Evolutionary conservation across 2,329 filamentous ascomycete genomes (phyloP).

Genomic region (Pleurostoma richardsiae): DNA sequence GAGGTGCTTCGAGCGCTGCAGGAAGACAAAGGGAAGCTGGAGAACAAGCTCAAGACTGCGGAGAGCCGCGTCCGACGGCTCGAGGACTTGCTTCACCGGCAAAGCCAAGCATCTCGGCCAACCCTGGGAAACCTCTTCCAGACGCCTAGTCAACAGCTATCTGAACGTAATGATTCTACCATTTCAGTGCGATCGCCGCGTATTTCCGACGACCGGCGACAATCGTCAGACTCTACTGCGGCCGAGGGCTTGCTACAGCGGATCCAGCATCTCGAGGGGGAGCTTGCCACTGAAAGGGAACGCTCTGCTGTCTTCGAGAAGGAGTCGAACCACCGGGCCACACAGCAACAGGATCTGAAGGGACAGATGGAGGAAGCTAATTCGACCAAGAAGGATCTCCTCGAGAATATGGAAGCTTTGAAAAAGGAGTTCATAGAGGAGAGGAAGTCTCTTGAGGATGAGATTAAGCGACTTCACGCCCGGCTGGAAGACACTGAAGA

Average conservation of each 20-base stretch:
- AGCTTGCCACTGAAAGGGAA: conserved; percentile 70
- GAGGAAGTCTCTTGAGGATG: conserved; percentile 74
- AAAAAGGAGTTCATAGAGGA: conserved; percentile 85
- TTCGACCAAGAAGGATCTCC: conserved; percentile 87
- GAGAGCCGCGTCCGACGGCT: conserved; percentile 86
- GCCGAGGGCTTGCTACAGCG: conserved; percentile 39
- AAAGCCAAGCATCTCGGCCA: conserved; percentile 55
- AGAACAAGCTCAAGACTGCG: conserved; percentile 72
- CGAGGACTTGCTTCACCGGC: conserved; percentile 87
- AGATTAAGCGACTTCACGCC: conserved; percentile 70
- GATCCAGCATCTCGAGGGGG: conserved; percentile 66
- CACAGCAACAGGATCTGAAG: conserved; percentile 56
- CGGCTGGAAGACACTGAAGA: conserved; percentile 87
- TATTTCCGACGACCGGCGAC: conserved; percentile 35
- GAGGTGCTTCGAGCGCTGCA: conserved; percentile 73
- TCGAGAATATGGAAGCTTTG: conserved; percentile 90
- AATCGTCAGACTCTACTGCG: conserved; percentile 22
- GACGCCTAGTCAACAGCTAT: conserved; percentile 35
- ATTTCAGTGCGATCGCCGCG: conserved; percentile 34
- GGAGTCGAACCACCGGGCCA: conserved; percentile 56
- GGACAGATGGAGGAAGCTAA: conserved; percentile 77
- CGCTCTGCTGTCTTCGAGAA: conserved; percentile 61
- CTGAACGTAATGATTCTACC: conserved; percentile 43
- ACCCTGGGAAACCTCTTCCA: conserved; percentile 52
- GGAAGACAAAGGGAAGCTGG: conserved; percentile 72